Evolutionary conservation across 2,329 filamentous ascomycete species (phyloP).

Genomic region (Diaporthe ampelina): DNA sequence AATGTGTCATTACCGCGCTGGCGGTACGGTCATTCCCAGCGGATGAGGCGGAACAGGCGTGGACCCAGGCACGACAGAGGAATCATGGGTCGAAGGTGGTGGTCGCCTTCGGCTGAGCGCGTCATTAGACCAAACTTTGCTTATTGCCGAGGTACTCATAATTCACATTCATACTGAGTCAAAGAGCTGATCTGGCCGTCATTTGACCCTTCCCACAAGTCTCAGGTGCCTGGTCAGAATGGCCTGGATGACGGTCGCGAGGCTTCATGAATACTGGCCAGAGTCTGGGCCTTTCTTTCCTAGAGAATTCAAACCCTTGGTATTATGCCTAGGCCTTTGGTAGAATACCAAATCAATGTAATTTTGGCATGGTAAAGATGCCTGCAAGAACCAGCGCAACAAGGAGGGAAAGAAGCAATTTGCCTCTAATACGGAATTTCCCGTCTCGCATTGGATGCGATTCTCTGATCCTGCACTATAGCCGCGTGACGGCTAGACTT

Average conservation of each 20-base stretch:
- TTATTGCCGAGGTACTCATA: background rate
- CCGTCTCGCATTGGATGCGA: background rate
- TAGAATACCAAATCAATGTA: background rate
- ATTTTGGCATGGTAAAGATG: background rate
- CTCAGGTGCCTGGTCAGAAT: background rate
- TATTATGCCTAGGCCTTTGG: background rate
- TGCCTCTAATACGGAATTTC: background rate
- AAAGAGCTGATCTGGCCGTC: background rate
- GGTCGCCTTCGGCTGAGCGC: background rate
- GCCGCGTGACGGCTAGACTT: background rate
- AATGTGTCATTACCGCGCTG: background rate
- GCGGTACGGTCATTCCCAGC: background rate
- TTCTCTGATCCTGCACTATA: background rate
- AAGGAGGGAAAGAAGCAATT: no score
- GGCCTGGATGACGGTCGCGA: background rate
- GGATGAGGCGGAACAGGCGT: constrained; percentile 7
- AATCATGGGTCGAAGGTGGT: background rate
- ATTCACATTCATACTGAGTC: background rate
- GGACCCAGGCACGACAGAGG: background rate
- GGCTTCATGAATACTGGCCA: background rate
- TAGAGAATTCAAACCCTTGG: background rate
- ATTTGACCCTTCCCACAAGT: background rate
- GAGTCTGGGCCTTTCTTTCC: background rate
- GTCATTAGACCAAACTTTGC: background rate
- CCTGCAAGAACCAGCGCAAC: background rate